A percentile compares a stretch with the other conserved stretches of the same genome.
Conservation (phyloP, 2,329 filamentous ascomycete species). For the Hypoxylon sp. region DNA sequence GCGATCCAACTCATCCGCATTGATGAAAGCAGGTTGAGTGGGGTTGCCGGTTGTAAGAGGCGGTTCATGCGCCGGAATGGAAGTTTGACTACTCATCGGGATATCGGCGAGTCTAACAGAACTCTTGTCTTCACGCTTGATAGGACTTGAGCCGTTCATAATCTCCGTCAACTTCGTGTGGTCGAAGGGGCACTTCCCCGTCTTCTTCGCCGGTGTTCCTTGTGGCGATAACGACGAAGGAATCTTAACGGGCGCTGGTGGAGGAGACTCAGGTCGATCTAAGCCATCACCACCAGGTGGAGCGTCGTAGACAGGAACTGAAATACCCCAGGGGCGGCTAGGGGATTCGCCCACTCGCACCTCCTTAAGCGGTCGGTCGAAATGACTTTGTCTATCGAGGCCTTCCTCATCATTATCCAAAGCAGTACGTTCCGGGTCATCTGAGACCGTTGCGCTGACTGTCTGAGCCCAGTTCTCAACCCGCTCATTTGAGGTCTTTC, state of each 20-base stretch:
- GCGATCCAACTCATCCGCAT: conserved; percentile 55
- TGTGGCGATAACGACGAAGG: conserved; percentile 54
- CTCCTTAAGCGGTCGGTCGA: conserved; percentile 88
- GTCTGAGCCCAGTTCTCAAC: conserved; percentile 90
- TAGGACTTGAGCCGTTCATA: conserved; percentile 50
- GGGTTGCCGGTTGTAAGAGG: conserved; percentile 51
- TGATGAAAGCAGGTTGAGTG: conserved; percentile 68
- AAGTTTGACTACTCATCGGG: conserved; percentile 44
- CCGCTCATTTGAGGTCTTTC: conserved; percentile 74
- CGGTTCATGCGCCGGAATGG: conserved; percentile 44
- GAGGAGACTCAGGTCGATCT: conserved; percentile 67
- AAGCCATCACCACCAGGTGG: conserved; percentile 55
- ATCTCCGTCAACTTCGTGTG: conserved; percentile 62
- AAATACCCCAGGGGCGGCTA: conserved; percentile 92
- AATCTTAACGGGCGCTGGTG: conserved; percentile 70
- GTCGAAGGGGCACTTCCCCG: conserved; percentile 72
- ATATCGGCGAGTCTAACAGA: conserved; percentile 44
- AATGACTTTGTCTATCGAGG: conserved; percentile 78
- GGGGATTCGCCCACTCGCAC: conserved; percentile 94
- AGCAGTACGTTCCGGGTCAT: conserved; percentile 58
- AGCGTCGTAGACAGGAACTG: conserved; percentile 74
- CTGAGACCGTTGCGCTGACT: conserved; percentile 68
- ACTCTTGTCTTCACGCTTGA: conserved; percentile 49
- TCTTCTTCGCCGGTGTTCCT: conserved; percentile 46
- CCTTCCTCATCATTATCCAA: conserved; percentile 61